Percentiles rank a stretch among this genome's conserved stretches.
phyloP scores from a whole-genome alignment of 352 stramenopile genomes.

The Phytophthora tentaculata region DNA sequence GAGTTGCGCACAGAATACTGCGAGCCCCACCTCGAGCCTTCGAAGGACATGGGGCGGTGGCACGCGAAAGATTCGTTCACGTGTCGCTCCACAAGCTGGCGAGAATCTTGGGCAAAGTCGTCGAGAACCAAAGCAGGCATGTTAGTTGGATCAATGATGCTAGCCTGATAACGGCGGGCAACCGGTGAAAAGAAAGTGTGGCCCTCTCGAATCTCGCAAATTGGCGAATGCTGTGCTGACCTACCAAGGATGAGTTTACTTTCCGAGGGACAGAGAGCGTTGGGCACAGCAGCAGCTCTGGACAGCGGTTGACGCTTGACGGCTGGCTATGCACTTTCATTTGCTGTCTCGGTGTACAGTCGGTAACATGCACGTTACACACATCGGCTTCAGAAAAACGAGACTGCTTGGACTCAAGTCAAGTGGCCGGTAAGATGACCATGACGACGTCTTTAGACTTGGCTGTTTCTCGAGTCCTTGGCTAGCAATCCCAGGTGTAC shows the following conservation, averaged over 20 bases:
- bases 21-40: conserved; percentile 21
- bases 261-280: conserved; percentile 24
- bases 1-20: conserved; percentile 4
- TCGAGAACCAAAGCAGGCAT: conserved; percentile 18
- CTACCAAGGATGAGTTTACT: conserved; percentile 7
- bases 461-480: background rate
- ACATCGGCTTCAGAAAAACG: conserved; percentile 25
- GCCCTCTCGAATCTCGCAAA: conserved; percentile 10
- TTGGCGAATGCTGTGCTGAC: conserved; percentile 20
- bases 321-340: conserved; percentile 14
- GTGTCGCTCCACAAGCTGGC: conserved; percentile 27
- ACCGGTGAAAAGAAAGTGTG: too few species aligned
- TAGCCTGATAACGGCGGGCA: background rate
- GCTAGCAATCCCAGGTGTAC: background rate
- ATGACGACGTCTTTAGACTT: background rate
- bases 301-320: conserved; percentile 11
- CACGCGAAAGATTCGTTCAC: conserved; percentile 20
- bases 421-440: background rate
- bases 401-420: conserved; percentile 1
- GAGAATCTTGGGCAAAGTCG: conserved; percentile 18
- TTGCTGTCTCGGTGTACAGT: conserved; percentile 25
- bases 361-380: conserved; percentile 26
- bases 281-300: conserved; percentile 23
- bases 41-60: conserved; percentile 21
- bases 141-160: background rate